Percentiles rank a stretch among this genome's conserved stretches.
Evolutionary conservation across 495 filamentous ascomycete genomes (phyloP).

Genomic region (Tuber melanosporum): DNA sequence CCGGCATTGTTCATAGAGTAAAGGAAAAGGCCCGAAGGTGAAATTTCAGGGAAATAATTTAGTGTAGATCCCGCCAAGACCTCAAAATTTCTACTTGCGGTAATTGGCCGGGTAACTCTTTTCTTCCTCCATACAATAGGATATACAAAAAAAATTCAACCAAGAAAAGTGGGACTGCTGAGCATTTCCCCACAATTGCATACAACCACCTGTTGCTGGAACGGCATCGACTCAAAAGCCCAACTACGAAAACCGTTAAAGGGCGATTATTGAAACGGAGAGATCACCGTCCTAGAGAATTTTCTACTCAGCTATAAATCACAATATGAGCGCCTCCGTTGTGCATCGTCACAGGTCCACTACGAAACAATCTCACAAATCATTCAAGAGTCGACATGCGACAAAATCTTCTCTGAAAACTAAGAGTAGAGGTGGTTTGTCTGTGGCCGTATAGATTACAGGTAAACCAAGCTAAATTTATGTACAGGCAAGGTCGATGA

Average conservation of each 20-base stretch:
- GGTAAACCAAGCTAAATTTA: conserved; percentile 42
- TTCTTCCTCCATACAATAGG: not conserved
- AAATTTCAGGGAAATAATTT: conserved; percentile 6
- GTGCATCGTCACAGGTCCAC: conserved; percentile 83
- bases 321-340: conserved; percentile 26
- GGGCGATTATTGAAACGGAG: not conserved
- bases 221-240: not conserved
- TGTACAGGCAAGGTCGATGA: conserved; percentile 39
- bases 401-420: conserved; percentile 81
- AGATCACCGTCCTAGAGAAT: conserved; percentile 7
- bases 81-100: not conserved
- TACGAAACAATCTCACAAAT: conserved; percentile 75
- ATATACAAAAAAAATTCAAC: conserved; percentile 19
- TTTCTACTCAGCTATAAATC: not conserved
- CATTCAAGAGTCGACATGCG: conserved; percentile 83
- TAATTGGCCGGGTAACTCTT: conserved; percentile 15
- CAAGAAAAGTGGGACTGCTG: conserved; percentile 15
- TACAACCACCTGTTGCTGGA: not conserved
- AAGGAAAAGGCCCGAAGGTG: not conserved
- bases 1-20: conserved; percentile 58
- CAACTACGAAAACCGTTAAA: not conserved
- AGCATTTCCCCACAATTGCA: conserved; percentile 12
- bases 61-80: conserved; percentile 5
- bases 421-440: conserved; percentile 62
- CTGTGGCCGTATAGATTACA: not conserved